Percentiles rank a stretch among this genome's conserved stretches.
These are phyloP conservation scores for Phyllosticta paracitricarpa DNA, from an alignment of 2,329 filamentous ascomycete species.

Conservation along the genomic window DNA sequence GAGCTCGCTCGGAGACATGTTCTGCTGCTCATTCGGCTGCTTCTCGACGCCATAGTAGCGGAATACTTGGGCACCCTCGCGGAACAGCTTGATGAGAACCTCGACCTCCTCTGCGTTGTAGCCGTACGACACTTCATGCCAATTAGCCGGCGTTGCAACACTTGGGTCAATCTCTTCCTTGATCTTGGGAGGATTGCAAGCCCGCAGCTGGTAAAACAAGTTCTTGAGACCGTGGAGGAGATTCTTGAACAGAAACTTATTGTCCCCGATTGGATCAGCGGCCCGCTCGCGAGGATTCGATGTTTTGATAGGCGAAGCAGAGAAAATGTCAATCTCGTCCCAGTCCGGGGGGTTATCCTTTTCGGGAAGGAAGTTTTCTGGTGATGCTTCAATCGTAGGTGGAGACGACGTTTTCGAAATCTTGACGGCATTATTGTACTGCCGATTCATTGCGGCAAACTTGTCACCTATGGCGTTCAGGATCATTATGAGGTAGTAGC, in stretches of 20 bases:
- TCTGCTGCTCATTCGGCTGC: conserved; percentile 58
- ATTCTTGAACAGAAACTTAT: conserved; percentile 97
- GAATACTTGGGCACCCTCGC: conserved; percentile 92
- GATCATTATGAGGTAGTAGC: conserved; percentile 94
- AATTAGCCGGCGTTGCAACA: conserved; percentile 69
- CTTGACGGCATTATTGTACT: conserved; percentile 92
- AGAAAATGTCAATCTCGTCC: conserved; percentile 98
- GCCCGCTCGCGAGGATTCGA: conserved; percentile 82
- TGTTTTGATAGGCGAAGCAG: conserved; percentile 90
- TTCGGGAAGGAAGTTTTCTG: conserved; percentile 77
- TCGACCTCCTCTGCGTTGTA: conserved; percentile 96
- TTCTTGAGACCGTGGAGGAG: conserved; percentile 92
- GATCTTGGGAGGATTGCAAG: conserved; percentile 61
- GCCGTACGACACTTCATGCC: conserved; percentile 90
- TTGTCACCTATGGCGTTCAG: conserved; percentile 97
- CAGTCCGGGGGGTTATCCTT: conserved; percentile 76
- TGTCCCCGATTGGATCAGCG: conserved; percentile 85
- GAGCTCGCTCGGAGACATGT: conserved; percentile 77
- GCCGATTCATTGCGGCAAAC: conserved; percentile 94
- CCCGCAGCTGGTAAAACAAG: conserved; percentile 87
- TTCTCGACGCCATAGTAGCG: conserved; percentile 93
- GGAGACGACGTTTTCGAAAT: conserved; percentile 68
- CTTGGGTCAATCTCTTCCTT: conserved; percentile 57
- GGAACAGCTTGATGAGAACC: conserved; percentile 93
- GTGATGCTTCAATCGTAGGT: conserved; percentile 50